These are phyloP conservation scores for Panicum virgatum DNA, from an alignment of 202 grass and related monocot species.

Conservation along the genomic window DNA sequence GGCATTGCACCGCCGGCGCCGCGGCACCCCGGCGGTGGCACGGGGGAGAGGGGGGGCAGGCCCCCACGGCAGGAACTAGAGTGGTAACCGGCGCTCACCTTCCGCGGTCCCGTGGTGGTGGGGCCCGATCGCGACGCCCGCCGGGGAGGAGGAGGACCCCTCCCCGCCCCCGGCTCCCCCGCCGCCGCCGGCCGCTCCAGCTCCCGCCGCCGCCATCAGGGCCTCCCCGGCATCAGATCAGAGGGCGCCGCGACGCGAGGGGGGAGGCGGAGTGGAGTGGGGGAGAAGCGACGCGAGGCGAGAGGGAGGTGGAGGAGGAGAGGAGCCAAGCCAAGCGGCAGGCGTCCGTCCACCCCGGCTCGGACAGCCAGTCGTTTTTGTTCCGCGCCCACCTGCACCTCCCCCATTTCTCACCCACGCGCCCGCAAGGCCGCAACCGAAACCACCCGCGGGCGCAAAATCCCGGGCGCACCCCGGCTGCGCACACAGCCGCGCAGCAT, in stretches of 20 bases:
- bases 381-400: background rate
- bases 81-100: constrained; percentile 11
- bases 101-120: constrained; percentile 30
- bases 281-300: background rate
- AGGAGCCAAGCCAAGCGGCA: background rate
- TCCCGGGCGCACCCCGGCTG: background rate
- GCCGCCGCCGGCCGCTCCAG: background rate
- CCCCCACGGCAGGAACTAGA: background rate
- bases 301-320: background rate
- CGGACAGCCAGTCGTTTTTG: constrained; percentile 50
- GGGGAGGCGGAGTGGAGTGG: background rate
- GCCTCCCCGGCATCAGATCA: constrained; percentile 38
- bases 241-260: constrained; percentile 8
- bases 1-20: constrained; percentile 20
- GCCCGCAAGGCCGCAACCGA: background rate
- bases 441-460: constrained; percentile 1
- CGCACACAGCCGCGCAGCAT: background rate
- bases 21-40: background rate
- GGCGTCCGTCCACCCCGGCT: constrained; percentile 30
- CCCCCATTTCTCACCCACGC: constrained; percentile 23
- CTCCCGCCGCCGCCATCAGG: constrained; percentile 34
- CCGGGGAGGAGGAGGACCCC: constrained; percentile 13
- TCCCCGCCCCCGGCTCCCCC: background rate
- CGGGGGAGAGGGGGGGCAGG: background rate
- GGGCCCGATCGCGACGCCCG: constrained; percentile 30